Evolutionary conservation across 2,329 filamentous ascomycete species (phyloP), one percentile per base, ranked within the genome.

Genomic region (Herpotrichia juniperi): DNA sequence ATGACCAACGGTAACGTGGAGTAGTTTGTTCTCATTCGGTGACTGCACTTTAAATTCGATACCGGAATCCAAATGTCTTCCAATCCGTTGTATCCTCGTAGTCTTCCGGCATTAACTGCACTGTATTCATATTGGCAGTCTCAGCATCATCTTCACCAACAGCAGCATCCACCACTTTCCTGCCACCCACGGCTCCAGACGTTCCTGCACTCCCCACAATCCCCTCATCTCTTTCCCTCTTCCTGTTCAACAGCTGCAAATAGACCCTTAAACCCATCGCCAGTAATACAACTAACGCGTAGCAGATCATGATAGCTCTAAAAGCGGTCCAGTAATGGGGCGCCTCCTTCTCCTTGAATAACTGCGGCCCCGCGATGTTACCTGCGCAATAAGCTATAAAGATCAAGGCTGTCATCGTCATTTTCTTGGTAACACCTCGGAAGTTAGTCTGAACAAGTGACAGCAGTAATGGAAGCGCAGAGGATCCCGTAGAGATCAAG

Each of bases 341-440:
- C 2, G 59, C 61, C 4, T 64, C 59, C 4, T 32, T 50, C 12
- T 51, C 47, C 9, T 40, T 45, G 43, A 58, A 62, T 17, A 59
- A 56, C 44, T 63, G 66, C 50, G 61, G 69, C 68, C 80, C 58
- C 7, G 58, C 58, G 11, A 66, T 62, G 26, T 64, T 64, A 8
- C 61, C 77, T 7, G 72, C 53, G 42, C 67, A 73, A 31, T 73
- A 74, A 1, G 64, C 67, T 46, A 74, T 66, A 16, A 70, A 59
- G 19, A 74, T 54, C 1, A 72, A 43, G 1, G 71, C 70, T 21
- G 69, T 74, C 56, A 69, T 67, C 1, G 69, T 70, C 32, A 72
- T 66, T 42, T 73, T 74, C 58, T 76, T 76, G 4, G 74, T 75
- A 10, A 72, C 68, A 9, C 72, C 74, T 12, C 62, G 63, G 50